Evolutionary conservation across 2,329 filamentous ascomycete genomes (phyloP), one percentile per base, ranked within the genome.

Genomic region (Colletotrichum sp.): DNA sequence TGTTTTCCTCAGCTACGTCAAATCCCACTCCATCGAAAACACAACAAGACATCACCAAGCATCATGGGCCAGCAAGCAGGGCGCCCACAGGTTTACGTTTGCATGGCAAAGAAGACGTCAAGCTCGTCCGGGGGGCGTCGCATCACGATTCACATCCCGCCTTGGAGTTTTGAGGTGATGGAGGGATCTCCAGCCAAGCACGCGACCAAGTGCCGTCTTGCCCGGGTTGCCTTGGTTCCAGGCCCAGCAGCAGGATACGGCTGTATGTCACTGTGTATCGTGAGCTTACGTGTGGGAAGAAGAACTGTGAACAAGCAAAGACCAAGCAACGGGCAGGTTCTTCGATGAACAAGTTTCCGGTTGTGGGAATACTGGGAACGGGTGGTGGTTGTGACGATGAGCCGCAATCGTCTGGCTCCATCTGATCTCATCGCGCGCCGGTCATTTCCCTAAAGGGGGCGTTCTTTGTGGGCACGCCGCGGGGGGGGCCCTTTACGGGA

Each of bases 361-460:
- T 61, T 21, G 34, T 58, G 21, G 24, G 24, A 16, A 58, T 58
- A 58, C 26, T 26, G 21, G 21, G 26, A 26, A 58, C 21, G 55
- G 60, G 16, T 10, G 9, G 30, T 18, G 43, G 28, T 38, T 18
- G 21, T 26, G 55, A 55, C 43, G 32, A 58, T 64, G 71, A 74
- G 67, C 71, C 71, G 67, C 71, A 43, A 43, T 48, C 58, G 32
- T 43, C 58, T 18, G 28, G n/a, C 60, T 57, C 32, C 55, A 48
- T 52, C 58, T 73, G 73, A 75, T 75, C 70, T 73, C 70, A 75
- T 68, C 67, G 60, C 8, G 24, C 34, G 70, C 43, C 57, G 34
- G 70, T 73, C 73, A 75, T 69, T 60, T 64, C 43, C 70, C 43
- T 34, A 68, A 24, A 18, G 26, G 43, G 30, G 32, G n/a, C 28